Evolutionary conservation across 192 early-diverging fungal genomes (phyloP).

Genomic region (Haplosporangium gracile): DNA sequence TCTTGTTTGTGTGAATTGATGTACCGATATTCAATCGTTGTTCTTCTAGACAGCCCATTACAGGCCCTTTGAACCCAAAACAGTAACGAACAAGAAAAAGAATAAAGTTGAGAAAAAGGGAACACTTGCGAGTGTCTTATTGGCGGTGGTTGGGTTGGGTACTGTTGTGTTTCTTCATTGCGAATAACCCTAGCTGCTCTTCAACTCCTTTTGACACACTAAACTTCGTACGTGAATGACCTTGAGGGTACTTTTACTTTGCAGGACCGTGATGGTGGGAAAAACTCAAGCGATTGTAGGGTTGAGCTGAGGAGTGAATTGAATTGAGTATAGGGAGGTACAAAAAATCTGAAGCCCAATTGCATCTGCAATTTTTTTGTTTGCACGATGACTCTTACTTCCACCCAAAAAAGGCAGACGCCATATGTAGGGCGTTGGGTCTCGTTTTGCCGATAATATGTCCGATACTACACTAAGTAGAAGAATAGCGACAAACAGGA

Average conservation of each 20-base stretch:
- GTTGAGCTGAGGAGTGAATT: background rate
- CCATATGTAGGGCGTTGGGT: too few relatives aligned
- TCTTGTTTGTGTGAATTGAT: background rate
- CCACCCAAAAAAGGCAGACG: too few relatives aligned
- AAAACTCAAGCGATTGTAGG: background rate
- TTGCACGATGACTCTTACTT: too few relatives aligned
- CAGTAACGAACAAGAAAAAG: background rate
- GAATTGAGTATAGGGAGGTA: background rate
- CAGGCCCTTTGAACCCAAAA: background rate
- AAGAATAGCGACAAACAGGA: too few relatives aligned
- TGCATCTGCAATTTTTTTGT: too few relatives aligned
- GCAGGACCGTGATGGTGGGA: background rate
- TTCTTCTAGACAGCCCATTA: background rate
- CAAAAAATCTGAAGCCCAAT: too few relatives aligned
- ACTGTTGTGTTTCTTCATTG: background rate
- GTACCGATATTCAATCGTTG: background rate
- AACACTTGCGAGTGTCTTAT: background rate
- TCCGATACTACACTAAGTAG: too few relatives aligned
- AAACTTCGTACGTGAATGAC: background rate
- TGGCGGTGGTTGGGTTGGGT: slow-evolving; percentile 1
- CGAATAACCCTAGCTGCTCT: background rate
- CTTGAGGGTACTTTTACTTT: background rate
- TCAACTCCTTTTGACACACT: background rate
- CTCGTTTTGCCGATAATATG: too few relatives aligned
- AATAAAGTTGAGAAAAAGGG: background rate